Conservation (phyloP, 345 rosid species). For the Nephelium lappaceum region DNA sequence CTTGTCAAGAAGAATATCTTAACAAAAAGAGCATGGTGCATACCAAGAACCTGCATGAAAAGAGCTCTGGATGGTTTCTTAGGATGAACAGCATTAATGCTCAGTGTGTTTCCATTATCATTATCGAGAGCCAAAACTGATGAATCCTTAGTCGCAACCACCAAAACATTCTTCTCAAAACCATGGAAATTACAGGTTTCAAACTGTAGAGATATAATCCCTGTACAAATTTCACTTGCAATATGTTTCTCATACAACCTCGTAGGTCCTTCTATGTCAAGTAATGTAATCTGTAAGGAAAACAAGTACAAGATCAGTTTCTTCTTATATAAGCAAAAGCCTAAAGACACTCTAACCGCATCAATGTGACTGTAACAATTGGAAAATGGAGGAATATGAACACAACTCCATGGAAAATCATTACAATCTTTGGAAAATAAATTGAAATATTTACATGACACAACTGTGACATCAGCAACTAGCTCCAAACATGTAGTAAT, state of each 20-base stretch:
- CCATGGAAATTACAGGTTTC: slow-evolving; percentile 69
- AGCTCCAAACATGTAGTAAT: no score
- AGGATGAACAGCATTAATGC: slow-evolving; percentile 63
- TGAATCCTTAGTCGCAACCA: slow-evolving; percentile 81
- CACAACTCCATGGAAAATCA: no score
- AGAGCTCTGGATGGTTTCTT: slow-evolving; percentile 85
- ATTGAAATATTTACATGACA: no score
- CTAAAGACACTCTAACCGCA: background rate
- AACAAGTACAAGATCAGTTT: background rate
- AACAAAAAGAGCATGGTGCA: slow-evolving; percentile 16
- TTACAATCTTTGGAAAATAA: no score
- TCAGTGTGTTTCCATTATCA: slow-evolving; percentile 68
- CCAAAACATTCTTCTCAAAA: slow-evolving; percentile 77
- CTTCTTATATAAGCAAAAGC: background rate
- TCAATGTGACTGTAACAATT: no score
- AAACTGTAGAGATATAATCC: slow-evolving; percentile 67
- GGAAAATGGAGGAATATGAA: no score
- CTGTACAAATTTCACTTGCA: slow-evolving; percentile 63
- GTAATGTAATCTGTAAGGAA: slow-evolving; percentile 60
- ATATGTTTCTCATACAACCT: slow-evolving; percentile 59
- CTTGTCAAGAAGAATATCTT: background rate
- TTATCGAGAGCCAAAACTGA: slow-evolving; percentile 73
- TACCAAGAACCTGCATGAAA: slow-evolving; percentile 78
- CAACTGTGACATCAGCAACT: no score
- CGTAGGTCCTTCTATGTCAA: slow-evolving; percentile 61